A percentile compares a stretch with the other conserved stretches of the same genome.
These are phyloP conservation scores for Polygonum aviculare DNA, from an alignment of 148 eudicot genomes.

Conservation along the genomic window DNA sequence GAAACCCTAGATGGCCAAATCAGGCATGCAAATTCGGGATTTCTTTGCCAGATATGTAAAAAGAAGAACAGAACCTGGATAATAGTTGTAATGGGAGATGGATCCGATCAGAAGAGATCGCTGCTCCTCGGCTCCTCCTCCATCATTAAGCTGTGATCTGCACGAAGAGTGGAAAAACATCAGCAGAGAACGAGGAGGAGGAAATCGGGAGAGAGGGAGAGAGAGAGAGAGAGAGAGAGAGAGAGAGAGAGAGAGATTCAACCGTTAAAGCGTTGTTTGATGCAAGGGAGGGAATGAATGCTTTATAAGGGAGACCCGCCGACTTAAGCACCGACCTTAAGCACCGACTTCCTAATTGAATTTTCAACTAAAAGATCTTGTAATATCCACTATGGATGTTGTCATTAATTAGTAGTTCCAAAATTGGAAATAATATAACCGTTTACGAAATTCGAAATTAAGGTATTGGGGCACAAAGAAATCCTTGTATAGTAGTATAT, in stretches of 20 bases:
- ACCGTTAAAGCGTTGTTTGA: slow-evolving; percentile 10
- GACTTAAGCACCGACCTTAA: too few relatives aligned
- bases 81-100: slow-evolving; percentile 39
- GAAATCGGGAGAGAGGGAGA: neutral
- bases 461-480: too few relatives aligned
- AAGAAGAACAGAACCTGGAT: slow-evolving; percentile 27
- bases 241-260: slow-evolving; percentile 1
- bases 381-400: too few relatives aligned
- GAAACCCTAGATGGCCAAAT: neutral
- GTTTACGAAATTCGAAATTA: too few relatives aligned
- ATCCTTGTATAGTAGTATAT: too few relatives aligned
- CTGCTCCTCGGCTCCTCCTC: slow-evolving; percentile 27
- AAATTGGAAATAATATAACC: too few relatives aligned
- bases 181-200: neutral
- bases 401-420: too few relatives aligned
- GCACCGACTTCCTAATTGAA: too few relatives aligned
- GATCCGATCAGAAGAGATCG: slow-evolving; percentile 34
- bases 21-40: neutral
- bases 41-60: neutral
- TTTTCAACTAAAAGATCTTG: too few relatives aligned
- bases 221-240: neutral
- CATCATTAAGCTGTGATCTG: slow-evolving; percentile 24
- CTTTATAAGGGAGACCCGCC: neutral
- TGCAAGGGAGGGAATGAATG: neutral
- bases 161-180: neutral